Conservation (phyloP, 2,329 filamentous ascomycete genomes). For the Grosmannia clavigera region DNA sequence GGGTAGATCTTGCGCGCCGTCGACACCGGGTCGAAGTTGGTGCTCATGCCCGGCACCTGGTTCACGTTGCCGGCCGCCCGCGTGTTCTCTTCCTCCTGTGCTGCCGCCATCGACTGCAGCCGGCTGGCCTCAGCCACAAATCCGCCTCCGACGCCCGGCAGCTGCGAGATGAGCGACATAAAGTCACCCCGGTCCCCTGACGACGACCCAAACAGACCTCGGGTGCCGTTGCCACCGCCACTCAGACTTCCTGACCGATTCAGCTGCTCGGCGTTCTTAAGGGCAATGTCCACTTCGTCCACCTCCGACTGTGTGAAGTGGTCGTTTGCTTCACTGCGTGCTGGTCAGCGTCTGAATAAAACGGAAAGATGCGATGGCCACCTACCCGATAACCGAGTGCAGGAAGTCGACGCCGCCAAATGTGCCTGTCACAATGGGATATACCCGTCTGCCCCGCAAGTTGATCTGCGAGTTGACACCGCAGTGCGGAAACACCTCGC, state of each 20-base stretch:
- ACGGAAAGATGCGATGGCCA: background rate
- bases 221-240: constrained; percentile 15
- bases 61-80: constrained; percentile 34
- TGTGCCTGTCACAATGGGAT: constrained; percentile 55
- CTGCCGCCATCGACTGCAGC: constrained; percentile 47
- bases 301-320: constrained; percentile 79
- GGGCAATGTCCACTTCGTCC: constrained; percentile 63
- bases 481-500: constrained; percentile 61
- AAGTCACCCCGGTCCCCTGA: constrained; percentile 39
- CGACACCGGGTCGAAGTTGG: constrained; percentile 65
- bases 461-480: constrained; percentile 55
- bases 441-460: constrained; percentile 53
- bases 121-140: constrained; percentile 54
- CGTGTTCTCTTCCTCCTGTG: constrained; percentile 49
- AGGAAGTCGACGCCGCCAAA: constrained; percentile 79
- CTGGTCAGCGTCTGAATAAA: background rate
- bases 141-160: constrained; percentile 57
- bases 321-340: constrained; percentile 53
- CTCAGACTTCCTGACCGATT: constrained; percentile 16
- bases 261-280: constrained; percentile 53
- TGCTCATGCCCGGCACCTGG: constrained; percentile 61
- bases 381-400: constrained; percentile 52
- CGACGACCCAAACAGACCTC: constrained; percentile 22
- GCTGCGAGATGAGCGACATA: constrained; percentile 58
- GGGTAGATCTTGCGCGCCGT: constrained; percentile 79